Percentiles rank a stretch among this genome's conserved stretches.
Conservation (phyloP, 352 stramenopile species). For the Phytophthora lateralis region DNA sequence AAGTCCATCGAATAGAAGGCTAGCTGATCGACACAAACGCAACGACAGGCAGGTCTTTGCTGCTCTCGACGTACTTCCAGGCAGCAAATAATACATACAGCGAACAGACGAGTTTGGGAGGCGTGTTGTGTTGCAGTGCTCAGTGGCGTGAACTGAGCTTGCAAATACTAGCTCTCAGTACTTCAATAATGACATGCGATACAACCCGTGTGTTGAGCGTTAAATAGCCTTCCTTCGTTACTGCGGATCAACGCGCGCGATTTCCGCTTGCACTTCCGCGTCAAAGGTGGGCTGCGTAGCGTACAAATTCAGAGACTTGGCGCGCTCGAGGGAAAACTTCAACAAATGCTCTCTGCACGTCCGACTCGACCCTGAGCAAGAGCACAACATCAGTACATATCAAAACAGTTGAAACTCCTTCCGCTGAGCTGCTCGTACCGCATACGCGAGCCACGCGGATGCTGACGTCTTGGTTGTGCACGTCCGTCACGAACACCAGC, state of each 20-base stretch:
- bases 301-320: constrained; percentile 45
- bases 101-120: constrained; percentile 18
- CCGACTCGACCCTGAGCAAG: constrained; percentile 51
- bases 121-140: constrained; percentile 3
- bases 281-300: constrained; percentile 46
- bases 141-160: not conserved
- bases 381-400: not conserved
- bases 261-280: constrained; percentile 52
- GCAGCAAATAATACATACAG: constrained; percentile 25
- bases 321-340: constrained; percentile 56
- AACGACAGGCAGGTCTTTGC: constrained; percentile 17
- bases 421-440: constrained; percentile 43
- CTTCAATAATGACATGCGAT: not conserved
- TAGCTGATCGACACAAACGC: constrained; percentile 5
- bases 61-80: constrained; percentile 17
- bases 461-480: constrained; percentile 61
- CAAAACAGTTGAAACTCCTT: not conserved
- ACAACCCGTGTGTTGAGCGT: constrained; percentile 13
- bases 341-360: constrained; percentile 58
- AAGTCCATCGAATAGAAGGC: constrained; percentile 82
- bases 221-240: constrained; percentile 36
- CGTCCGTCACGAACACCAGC: constrained; percentile 72
- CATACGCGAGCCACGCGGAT: constrained; percentile 71
- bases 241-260: constrained; percentile 57
- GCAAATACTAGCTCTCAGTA: not conserved